These are phyloP conservation scores for Beauveria scarabaeidicola DNA, from an alignment of 2,329 filamentous ascomycete species.

Conservation along the genomic window DNA sequence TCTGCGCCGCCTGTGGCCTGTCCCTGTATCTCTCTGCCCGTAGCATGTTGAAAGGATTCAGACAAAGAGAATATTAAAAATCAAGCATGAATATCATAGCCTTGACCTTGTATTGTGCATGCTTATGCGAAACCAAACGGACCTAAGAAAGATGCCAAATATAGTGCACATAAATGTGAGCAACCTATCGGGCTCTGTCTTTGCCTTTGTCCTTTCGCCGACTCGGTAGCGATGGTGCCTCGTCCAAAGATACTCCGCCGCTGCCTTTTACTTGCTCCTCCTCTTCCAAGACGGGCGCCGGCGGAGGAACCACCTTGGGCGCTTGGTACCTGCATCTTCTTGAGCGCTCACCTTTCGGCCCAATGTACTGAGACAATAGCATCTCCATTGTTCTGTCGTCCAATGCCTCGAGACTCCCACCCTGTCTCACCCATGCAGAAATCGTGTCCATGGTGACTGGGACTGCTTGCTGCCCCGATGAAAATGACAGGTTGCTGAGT, in stretches of 20 bases:
- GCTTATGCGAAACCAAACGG: neutral
- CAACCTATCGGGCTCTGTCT: neutral
- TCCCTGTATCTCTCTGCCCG: no score
- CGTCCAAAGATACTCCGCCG: neutral
- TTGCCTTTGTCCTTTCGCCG: neutral
- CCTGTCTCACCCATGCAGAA: neutral
- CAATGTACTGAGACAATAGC: neutral
- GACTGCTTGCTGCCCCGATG: neutral
- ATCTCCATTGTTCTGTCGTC: neutral
- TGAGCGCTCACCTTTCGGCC: neutral
- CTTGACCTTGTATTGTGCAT: neutral
- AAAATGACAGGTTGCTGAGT: neutral
- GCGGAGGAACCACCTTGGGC: neutral
- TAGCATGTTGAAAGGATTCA: neutral
- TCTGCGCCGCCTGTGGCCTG: neutral
- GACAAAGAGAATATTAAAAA: neutral
- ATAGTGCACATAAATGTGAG: no score
- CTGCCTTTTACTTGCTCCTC: neutral
- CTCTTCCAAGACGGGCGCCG: constrained; percentile 1
- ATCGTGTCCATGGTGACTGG: neutral
- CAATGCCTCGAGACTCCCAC: neutral
- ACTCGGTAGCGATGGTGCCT: neutral
- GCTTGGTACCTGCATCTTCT: neutral
- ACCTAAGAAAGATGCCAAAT: no score
- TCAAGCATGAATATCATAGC: no score